Evolutionary conservation across 202 grass and related monocot species (phyloP).

Genomic region (Elaeis oleifera): DNA sequence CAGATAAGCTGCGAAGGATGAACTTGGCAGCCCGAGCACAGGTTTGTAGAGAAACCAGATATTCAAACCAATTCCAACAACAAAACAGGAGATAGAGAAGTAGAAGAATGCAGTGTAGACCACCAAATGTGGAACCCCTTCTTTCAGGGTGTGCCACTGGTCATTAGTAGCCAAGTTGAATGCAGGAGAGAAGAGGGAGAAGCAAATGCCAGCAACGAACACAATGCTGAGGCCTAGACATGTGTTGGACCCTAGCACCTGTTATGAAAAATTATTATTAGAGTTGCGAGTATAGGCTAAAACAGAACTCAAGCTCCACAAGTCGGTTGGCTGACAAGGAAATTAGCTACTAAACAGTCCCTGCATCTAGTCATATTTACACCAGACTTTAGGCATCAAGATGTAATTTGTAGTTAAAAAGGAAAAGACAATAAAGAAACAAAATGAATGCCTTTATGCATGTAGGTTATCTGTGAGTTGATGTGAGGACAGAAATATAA

Average conservation of each 20-base stretch:
- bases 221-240: conserved; percentile 75
- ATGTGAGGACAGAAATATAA: too few relatives aligned
- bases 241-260: conserved; percentile 70
- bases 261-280: neutral
- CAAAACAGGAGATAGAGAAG: conserved; percentile 84
- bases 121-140: conserved; percentile 66
- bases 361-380: too few relatives aligned
- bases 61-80: conserved; percentile 65
- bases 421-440: too few relatives aligned
- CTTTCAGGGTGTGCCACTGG: conserved; percentile 71
- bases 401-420: too few relatives aligned
- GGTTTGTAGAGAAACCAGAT: conserved; percentile 79
- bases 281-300: too few relatives aligned
- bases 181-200: conserved; percentile 92
- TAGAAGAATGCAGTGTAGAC: conserved; percentile 99
- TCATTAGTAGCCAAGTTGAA: conserved; percentile 95
- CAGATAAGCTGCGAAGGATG: conserved; percentile 70
- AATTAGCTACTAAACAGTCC: too few relatives aligned
- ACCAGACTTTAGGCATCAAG: too few relatives aligned
- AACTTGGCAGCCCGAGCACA: conserved; percentile 58
- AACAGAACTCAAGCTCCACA: too few relatives aligned
- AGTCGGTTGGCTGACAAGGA: too few relatives aligned
- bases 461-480: too few relatives aligned
- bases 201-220: conserved; percentile 76
- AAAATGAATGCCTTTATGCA: too few relatives aligned